Evolutionary conservation across 2,329 filamentous ascomycete species (phyloP), one percentile per base, ranked within the genome.

Genomic region (Stemphylium vesicarium): DNA sequence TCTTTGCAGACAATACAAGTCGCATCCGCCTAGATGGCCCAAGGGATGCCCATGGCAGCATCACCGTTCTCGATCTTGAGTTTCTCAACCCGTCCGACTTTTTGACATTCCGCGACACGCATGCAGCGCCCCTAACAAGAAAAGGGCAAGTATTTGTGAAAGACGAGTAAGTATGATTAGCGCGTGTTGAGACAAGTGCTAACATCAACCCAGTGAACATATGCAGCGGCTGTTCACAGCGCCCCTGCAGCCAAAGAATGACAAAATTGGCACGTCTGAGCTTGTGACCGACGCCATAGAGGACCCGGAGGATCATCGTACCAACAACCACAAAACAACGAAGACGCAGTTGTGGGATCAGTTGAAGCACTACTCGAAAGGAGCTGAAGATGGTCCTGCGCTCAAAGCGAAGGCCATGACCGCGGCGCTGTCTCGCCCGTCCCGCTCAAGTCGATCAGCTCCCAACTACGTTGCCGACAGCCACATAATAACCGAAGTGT

Each of bases 11-110:
- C 35, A 26, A 59, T 11, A 33, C 29, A 3, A 47, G 54, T 7
- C 58, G 58, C 8, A 59, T 72, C 32, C 65, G 70, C 15, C 29
- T 74, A 3, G 29, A 32, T 15, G 69, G 70, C 1, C 33, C 61
- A 11, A 31, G 41, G 10, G 6, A 5, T 4, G 29, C 39, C 5
- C 37, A 64, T 11, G 59, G 57, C 4, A 53, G 56, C 16, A 26
- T 7, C 4, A 42, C 53, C 20, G 55, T 51, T 33, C 57, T 63
- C 44, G 70, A 73, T 37, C 38, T 74, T 7, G 20, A 62, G 12
- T 73, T 74, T 43, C 20, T 37, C 10, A 11, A 63, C 3, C 16
- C 38, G 2, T 1, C 32, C 0, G 49, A 64, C n/a, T 62, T 66
- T 18, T 2, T 32, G 32, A 2, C 13, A 0, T 68, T 70, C 40